Conservation (phyloP, 2,329 filamentous ascomycete species). For the Dactylellina drechsleri region DNA sequence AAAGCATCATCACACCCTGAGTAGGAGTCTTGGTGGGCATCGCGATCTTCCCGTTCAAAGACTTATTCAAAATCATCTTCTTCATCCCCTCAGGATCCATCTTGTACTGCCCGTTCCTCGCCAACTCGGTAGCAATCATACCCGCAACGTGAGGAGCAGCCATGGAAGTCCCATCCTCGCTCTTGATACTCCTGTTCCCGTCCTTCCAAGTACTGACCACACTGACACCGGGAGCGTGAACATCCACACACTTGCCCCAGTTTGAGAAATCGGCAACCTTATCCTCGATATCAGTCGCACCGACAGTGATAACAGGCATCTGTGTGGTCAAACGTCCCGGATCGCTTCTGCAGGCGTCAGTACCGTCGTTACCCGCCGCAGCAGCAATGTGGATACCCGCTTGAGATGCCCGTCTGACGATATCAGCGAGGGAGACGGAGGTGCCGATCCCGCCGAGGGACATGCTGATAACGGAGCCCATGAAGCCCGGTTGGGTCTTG, state of each 20-base stretch:
- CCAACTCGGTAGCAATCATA: constrained; percentile 57
- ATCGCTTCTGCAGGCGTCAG: constrained; percentile 56
- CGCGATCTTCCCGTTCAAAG: constrained; percentile 39
- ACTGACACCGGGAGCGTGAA: constrained; percentile 70
- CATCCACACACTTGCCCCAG: constrained; percentile 66
- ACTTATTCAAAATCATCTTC: constrained; percentile 46
- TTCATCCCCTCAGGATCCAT: constrained; percentile 56
- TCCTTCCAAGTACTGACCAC: constrained; percentile 67
- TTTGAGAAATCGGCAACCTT: constrained; percentile 62
- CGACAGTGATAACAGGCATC: constrained; percentile 62
- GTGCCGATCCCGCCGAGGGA: constrained; percentile 66
- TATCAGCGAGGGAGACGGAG: constrained; percentile 66
- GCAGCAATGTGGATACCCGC: constrained; percentile 63
- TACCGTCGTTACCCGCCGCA: constrained; percentile 62
- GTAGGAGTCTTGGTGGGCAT: constrained; percentile 26
- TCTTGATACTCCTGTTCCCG: constrained; percentile 64
- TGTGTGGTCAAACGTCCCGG: constrained; percentile 62
- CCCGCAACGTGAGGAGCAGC: constrained; percentile 63
- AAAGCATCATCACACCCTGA: constrained; percentile 13
- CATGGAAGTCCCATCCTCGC: constrained; percentile 66
- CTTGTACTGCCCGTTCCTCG: constrained; percentile 46
- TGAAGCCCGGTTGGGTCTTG: constrained; percentile 60
- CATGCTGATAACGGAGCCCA: constrained; percentile 67
- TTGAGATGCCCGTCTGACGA: constrained; percentile 64
- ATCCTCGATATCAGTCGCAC: constrained; percentile 61